Percentiles rank a stretch among this genome's conserved stretches.
These are phyloP conservation scores for Picea abies DNA, from an alignment of 83 land plant genomes.

Conservation along the genomic window DNA sequence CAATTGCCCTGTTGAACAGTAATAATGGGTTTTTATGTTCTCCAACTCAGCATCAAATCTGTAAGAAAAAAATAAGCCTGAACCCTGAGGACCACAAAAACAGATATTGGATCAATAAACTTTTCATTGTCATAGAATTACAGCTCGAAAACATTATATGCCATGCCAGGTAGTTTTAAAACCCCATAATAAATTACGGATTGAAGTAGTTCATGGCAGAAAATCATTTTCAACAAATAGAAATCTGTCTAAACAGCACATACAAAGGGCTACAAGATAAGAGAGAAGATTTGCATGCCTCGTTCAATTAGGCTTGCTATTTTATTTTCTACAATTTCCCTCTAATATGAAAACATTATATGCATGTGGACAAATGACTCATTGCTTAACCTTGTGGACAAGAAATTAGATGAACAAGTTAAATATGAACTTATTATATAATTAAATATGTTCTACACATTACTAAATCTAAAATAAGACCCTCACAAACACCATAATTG, in stretches of 20 bases:
- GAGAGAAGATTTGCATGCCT: not conserved
- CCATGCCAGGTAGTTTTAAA: too few species aligned
- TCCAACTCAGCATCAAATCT: not conserved
- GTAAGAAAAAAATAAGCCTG: not conserved
- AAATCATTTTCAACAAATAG: not conserved
- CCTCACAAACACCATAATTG: not conserved
- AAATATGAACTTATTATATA: too few species aligned
- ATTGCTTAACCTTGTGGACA: not conserved
- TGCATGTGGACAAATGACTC: not conserved
- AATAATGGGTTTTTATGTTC: too few species aligned
- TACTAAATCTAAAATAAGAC: not conserved
- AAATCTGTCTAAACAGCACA: not conserved
- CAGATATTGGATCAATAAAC: not conserved
- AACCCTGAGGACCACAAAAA: slow-evolving; percentile 8
- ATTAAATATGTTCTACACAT: not conserved
- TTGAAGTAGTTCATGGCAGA: not conserved
- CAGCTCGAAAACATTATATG: not conserved
- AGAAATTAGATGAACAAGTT: not conserved
- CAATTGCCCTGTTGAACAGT: not conserved
- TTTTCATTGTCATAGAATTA: not conserved
- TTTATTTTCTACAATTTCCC: not conserved
- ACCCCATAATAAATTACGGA: not conserved
- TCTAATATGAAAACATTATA: not conserved
- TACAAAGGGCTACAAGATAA: not conserved
- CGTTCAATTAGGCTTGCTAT: not conserved